Percentiles rank a stretch among this genome's conserved stretches.
phyloP scores from a whole-genome alignment of 768 basidiomycete species.

The Trametes maxima region DNA sequence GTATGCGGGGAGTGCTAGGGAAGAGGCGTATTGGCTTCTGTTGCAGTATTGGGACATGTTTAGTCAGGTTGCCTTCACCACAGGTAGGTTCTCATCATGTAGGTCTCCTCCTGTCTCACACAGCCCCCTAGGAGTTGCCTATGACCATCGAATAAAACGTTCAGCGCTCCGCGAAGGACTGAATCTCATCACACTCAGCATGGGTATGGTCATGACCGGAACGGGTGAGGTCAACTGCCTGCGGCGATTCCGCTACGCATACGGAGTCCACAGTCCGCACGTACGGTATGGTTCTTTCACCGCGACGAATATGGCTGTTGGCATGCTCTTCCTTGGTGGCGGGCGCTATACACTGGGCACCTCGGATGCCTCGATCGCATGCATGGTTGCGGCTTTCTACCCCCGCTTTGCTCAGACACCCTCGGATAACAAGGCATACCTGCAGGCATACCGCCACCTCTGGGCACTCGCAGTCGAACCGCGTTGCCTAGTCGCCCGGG shows the following conservation, averaged over 20 bases:
- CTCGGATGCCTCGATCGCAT: constrained; percentile 89
- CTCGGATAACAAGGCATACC: constrained; percentile 85
- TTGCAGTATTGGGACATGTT: constrained; percentile 83
- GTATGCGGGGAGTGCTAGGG: constrained; percentile 90
- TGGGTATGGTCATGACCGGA: constrained; percentile 96
- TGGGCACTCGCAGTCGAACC: constrained; percentile 98
- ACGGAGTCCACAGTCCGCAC: constrained; percentile 76
- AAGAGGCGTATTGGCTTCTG: constrained; percentile 84
- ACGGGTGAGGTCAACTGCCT: constrained; percentile 93
- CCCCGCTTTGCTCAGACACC: constrained; percentile 81
- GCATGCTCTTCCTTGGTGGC: constrained; percentile 90
- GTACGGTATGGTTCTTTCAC: constrained; percentile 88
- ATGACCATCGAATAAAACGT: constrained; percentile 87
- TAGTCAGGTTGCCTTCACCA: constrained; percentile 66
- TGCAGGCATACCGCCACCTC: constrained; percentile 91
- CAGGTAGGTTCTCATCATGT: constrained; percentile 48
- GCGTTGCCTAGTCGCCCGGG: constrained; percentile 86
- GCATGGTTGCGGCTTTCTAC: constrained; percentile 88
- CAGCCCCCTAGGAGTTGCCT: constrained; percentile 61
- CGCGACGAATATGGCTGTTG: constrained; percentile 87
- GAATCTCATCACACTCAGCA: constrained; percentile 81
- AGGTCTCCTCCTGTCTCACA: background rate
- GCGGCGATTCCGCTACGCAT: constrained; percentile 83
- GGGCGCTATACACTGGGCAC: constrained; percentile 92
- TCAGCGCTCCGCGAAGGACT: constrained; percentile 86